Evolutionary conservation across 345 rosid genomes (phyloP).

Genomic region (Limnanthes douglasii): DNA sequence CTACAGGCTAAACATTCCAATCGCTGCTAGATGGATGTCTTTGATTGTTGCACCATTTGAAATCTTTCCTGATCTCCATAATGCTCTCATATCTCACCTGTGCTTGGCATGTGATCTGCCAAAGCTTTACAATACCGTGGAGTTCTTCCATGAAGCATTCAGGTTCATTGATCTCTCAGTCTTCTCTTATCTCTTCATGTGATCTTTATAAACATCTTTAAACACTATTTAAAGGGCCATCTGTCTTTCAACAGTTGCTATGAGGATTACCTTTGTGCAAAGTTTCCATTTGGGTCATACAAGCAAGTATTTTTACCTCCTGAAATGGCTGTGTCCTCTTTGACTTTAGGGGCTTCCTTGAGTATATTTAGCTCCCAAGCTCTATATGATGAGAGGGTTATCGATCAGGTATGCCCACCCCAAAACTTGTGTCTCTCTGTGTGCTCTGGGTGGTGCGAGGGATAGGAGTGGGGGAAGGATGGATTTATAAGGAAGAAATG

Average conservation of each 20-base stretch:
- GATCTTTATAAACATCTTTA: too few relatives aligned
- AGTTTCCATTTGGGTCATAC: conserved; percentile 88
- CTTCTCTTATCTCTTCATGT: conserved; percentile 1
- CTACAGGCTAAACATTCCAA: conserved; percentile 71
- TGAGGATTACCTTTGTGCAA: conserved; percentile 76
- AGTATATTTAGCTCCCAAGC: conserved; percentile 66
- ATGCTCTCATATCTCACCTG: conserved; percentile 61
- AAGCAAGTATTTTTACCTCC: conserved; percentile 87
- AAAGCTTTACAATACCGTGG: conserved; percentile 65
- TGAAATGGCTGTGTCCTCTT: conserved; percentile 65
- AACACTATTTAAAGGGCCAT: conserved; percentile 9
- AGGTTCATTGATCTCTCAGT: conserved; percentile 32
- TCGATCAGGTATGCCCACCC: conserved; percentile 81
- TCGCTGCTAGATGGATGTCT: conserved; percentile 73
- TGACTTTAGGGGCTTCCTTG: conserved; percentile 72
- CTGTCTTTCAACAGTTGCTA: conserved; percentile 49
- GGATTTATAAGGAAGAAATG: too few relatives aligned
- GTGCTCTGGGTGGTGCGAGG: too few relatives aligned
- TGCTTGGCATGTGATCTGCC: conserved; percentile 45
- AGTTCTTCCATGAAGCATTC: conserved; percentile 74
- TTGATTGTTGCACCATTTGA: conserved; percentile 84
- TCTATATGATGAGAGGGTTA: conserved; percentile 76
- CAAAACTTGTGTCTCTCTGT: too few relatives aligned
- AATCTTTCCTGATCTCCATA: conserved; percentile 56
- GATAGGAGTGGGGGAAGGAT: too few relatives aligned